These are phyloP conservation scores for Pseudocercospora pini-densiflorae DNA, from an alignment of 2,329 filamentous ascomycete genomes.

Conservation along the genomic window DNA sequence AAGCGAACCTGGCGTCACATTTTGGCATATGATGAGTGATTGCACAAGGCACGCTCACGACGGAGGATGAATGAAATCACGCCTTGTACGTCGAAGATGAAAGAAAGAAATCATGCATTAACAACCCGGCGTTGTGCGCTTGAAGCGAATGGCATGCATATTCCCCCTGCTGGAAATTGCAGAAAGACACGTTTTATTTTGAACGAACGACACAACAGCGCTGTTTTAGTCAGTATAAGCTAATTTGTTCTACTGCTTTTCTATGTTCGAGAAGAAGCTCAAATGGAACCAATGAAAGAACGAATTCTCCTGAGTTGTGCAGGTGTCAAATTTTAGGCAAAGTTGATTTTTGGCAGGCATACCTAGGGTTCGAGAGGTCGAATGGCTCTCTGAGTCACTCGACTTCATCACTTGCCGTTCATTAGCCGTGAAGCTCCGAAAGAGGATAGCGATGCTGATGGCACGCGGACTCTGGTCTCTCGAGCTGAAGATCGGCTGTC, in stretches of 20 bases:
- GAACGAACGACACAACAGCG: neutral
- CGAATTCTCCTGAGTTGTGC: neutral
- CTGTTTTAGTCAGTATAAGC: slow-evolving; percentile 10
- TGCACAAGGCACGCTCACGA: neutral
- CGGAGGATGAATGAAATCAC: neutral
- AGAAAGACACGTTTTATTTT: neutral
- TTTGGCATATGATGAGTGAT: slow-evolving; percentile 5
- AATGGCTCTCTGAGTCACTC: too few species aligned
- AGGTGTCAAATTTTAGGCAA: neutral
- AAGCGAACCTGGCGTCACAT: slow-evolving; percentile 1
- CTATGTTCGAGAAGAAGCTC: neutral
- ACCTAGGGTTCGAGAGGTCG: neutral
- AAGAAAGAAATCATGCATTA: slow-evolving; percentile 7
- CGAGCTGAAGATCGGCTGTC: too few species aligned
- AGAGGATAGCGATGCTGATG: neutral
- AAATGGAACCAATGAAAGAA: neutral
- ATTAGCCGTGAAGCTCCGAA: too few species aligned
- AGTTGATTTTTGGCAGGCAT: neutral
- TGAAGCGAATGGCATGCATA: slow-evolving; percentile 1
- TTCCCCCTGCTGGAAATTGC: neutral
- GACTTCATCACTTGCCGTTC: too few species aligned
- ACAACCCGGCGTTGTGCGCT: slow-evolving; percentile 13
- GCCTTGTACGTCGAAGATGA: slow-evolving; percentile 9
- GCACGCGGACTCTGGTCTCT: too few species aligned
- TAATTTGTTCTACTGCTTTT: neutral